Conservation (phyloP, 176 grass and related monocot genomes). For the Elaeis guineensis region DNA sequence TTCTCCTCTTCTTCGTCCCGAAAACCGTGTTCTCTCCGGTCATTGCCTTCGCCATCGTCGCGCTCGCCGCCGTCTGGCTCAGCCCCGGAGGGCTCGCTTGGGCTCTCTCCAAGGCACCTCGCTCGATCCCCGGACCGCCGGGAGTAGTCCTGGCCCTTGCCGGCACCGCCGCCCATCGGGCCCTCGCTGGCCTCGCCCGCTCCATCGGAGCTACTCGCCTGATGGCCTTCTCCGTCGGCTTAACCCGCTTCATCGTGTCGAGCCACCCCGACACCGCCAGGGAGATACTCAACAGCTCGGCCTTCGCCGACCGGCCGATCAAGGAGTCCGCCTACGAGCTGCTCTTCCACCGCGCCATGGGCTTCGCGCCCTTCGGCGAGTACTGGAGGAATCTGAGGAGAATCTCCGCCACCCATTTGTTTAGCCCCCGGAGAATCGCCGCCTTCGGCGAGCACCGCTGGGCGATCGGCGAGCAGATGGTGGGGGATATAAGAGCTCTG, state of each 20-base stretch:
- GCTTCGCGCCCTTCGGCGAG: conserved; percentile 32
- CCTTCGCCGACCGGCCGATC: conserved; percentile 7
- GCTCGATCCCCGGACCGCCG: neutral
- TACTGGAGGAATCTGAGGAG: conserved; percentile 39
- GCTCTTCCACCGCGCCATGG: conserved; percentile 18
- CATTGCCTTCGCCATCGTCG: neutral
- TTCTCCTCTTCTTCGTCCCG: too few relatives aligned
- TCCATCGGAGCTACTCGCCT: too few relatives aligned
- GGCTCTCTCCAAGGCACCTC: neutral
- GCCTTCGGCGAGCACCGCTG: conserved; percentile 13
- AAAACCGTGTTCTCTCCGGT: conserved; percentile 3
- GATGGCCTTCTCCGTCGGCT: too few relatives aligned
- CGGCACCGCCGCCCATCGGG: neutral
- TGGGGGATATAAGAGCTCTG: neutral
- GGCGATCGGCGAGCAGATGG: conserved; percentile 20
- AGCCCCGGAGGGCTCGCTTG: conserved; percentile 1
- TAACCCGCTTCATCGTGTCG: conserved; percentile 1
- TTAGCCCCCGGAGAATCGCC: conserved; percentile 27
- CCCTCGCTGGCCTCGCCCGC: too few relatives aligned
- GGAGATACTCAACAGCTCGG: conserved; percentile 5
- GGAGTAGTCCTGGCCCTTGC: neutral
- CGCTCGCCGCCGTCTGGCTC: conserved; percentile 4
- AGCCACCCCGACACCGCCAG: conserved; percentile 3
- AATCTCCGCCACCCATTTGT: conserved; percentile 34
- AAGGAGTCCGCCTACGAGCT: conserved; percentile 22